These are phyloP conservation scores for Hibiscus mutabilis DNA, from an alignment of 345 rosid genomes.

Conservation along the genomic window DNA sequence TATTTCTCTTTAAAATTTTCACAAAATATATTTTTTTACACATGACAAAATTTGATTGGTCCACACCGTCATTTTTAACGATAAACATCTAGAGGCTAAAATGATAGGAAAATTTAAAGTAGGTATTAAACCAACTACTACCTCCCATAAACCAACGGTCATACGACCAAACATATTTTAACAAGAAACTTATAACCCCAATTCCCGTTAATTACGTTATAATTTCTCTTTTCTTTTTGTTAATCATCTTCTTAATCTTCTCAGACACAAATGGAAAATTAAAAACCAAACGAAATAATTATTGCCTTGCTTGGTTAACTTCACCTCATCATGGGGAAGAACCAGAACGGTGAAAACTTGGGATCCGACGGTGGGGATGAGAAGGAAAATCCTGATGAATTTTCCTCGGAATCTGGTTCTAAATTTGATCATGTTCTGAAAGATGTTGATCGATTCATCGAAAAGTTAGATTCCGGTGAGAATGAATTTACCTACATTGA, in stretches of 20 bases:
- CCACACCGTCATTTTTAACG: no score
- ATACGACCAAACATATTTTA: slow-evolving; percentile 10
- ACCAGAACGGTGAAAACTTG: not conserved
- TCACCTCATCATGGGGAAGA: no score
- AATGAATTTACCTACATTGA: slow-evolving; percentile 34
- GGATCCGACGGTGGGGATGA: not conserved
- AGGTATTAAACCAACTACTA: no score
- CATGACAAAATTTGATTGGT: no score
- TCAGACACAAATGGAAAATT: no score
- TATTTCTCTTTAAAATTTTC: no score
- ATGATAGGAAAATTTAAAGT: no score
- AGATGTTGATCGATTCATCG: slow-evolving; percentile 42
- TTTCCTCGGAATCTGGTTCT: slow-evolving; percentile 2
- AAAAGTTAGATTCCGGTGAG: slow-evolving; percentile 8
- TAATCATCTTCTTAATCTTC: slow-evolving; percentile 3
- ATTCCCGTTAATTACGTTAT: slow-evolving; percentile 4
- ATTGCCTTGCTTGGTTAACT: slow-evolving; percentile 6
- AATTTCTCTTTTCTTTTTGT: slow-evolving; percentile 4
- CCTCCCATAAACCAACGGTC: slow-evolving; percentile 7
- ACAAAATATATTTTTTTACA: no score
- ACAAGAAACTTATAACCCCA: not conserved
- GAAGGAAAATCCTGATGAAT: not conserved
- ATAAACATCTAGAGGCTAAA: no score
- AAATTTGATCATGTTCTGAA: slow-evolving; percentile 23
- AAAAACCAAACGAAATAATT: not conserved